These are phyloP conservation scores for Vigna reflexopilosa DNA, from an alignment of 306 rosid species.

Conservation along the genomic window DNA sequence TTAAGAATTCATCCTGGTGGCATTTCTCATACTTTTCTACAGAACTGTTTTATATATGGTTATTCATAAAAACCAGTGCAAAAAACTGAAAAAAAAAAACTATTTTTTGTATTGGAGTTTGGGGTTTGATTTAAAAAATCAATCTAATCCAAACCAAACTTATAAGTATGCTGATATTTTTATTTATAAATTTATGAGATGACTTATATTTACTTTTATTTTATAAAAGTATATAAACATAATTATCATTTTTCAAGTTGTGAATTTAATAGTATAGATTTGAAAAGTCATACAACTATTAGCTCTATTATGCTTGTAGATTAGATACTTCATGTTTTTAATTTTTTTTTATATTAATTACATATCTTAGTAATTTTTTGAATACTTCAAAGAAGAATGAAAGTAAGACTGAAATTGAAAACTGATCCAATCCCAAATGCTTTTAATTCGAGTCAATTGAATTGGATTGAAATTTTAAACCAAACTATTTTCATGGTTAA, in stretches of 20 bases:
- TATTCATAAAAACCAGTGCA: background rate
- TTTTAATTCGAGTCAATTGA: background rate
- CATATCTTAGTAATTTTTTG: background rate
- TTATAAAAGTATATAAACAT: background rate
- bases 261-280: background rate
- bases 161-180: background rate
- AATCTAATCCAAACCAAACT: background rate
- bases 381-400: background rate
- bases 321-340: background rate
- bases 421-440: background rate
- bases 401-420: background rate
- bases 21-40: constrained; percentile 38
- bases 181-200: background rate
- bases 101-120: too few species aligned
- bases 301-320: background rate
- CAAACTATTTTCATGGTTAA: background rate
- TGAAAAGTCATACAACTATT: background rate
- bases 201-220: background rate
- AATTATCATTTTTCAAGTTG: background rate
- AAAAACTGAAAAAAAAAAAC: background rate
- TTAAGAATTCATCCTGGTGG: constrained; percentile 4
- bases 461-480: background rate
- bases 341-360: background rate
- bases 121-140: background rate
- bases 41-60: constrained; percentile 11